Evolutionary conservation across 1,139 yeast genomes (phyloP), one percentile per base, ranked within the genome.

Genomic region (Lodderomyces parapsilosis): DNA sequence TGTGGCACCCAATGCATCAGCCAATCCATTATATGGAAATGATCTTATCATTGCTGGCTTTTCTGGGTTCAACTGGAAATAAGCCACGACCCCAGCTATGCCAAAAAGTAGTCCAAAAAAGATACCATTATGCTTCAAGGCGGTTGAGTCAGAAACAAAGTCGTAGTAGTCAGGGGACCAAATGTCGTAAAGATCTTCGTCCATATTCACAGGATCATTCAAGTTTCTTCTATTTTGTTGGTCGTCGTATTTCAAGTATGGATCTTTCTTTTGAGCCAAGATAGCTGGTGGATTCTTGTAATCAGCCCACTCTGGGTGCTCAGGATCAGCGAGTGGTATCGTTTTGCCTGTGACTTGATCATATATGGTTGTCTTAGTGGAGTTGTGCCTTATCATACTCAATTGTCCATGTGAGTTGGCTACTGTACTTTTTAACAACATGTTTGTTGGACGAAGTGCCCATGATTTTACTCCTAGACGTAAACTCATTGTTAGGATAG

Each of bases 121-220:
- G 30, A 74, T 65, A 31, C 59, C 74, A 47, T 71, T 71, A 50
- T 70, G 74, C 47, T 69, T 74, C 44, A 83, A 63, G 2, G 96
- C 96, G 35, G 80, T 73, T 46, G 66, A 62, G 62, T 86, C 84
- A 33, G 78, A 68, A 36, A 81, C 86, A 39, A 71, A 62, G 55
- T 81, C 81, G 61, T 73, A 82, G 58, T 82, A 78, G 58, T 87
- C 95, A 15, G 96, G 95, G 10, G 96, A 81, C 96, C 96, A 88
- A 73, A 86, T 77, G 60, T 88, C 93, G 58, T 83, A 74, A 60
- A 78, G 67, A 58, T 88, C 96, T 53, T 83, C 86, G 53, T 83
- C 79, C 43, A 81, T 80, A 58, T 82, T 79, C 49, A 86, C 64
- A 36, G 90, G 88, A 51, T 88, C 93, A 51, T 80, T 78, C 52